Percentiles rank a stretch among this genome's conserved stretches.
These are phyloP conservation scores for Gnetum montanum DNA, from an alignment of 75 land plant genomes.

Conservation along the genomic window DNA sequence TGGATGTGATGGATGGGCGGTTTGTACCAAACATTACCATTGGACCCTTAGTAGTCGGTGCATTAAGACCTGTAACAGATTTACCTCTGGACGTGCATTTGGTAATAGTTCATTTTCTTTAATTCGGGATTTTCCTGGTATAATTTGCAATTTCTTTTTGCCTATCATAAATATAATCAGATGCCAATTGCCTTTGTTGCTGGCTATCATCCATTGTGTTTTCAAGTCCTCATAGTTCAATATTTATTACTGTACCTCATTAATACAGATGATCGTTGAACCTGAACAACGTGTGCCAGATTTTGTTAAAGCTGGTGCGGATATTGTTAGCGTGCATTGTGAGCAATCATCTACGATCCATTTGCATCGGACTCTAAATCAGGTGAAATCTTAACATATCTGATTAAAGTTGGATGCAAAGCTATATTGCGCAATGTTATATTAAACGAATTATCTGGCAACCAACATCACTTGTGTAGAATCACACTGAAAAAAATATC, in stretches of 20 bases:
- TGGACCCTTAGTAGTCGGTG: conserved; percentile 94
- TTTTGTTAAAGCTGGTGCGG: conserved; percentile 96
- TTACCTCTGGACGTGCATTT: conserved; percentile 95
- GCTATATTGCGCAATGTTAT: neutral
- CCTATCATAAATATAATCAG: too few species aligned
- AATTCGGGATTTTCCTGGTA: neutral
- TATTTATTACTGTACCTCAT: too few species aligned
- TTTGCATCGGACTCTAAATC: conserved; percentile 84
- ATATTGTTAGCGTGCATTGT: conserved; percentile 88
- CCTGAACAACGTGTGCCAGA: conserved; percentile 94
- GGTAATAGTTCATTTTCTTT: conserved; percentile 29
- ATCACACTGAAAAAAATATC: too few species aligned
- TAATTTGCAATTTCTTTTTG: neutral
- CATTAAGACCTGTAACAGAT: conserved; percentile 92
- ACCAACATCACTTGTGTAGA: too few species aligned
- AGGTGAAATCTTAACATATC: conserved; percentile 30
- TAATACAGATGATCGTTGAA: conserved; percentile 91
- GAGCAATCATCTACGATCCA: conserved; percentile 94
- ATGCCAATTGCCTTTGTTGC: too few species aligned
- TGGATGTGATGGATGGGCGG: conserved; percentile 99
- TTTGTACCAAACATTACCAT: conserved; percentile 98
- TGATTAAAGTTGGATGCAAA: conserved; percentile 42
- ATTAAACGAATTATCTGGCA: too few species aligned
- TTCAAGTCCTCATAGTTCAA: too few species aligned
- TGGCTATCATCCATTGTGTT: too few species aligned